phyloP scores from a whole-genome alignment of 495 filamentous ascomycete genomes.

The Niebla homalea region DNA sequence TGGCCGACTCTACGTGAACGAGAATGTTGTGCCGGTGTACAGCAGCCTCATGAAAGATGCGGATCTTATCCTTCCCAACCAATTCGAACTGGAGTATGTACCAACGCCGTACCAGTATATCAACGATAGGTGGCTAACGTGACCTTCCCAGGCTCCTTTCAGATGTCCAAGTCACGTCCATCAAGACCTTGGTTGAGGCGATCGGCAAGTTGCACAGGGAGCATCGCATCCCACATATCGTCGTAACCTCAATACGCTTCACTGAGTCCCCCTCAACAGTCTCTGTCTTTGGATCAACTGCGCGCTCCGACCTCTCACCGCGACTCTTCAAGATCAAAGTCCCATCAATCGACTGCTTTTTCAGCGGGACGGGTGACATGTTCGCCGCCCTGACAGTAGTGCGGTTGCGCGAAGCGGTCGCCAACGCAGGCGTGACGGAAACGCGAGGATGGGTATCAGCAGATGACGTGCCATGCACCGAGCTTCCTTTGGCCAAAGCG shows the following conservation, averaged over 20 bases:
- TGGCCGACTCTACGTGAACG: slow-evolving; percentile 74
- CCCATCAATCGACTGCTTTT: slow-evolving; percentile 79
- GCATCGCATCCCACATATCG: slow-evolving; percentile 73
- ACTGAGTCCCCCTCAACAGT: slow-evolving; percentile 37
- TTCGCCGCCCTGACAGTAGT: slow-evolving; percentile 84
- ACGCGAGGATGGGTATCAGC: slow-evolving; percentile 53
- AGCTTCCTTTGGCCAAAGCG: slow-evolving; percentile 70
- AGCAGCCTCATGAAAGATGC: slow-evolving; percentile 63
- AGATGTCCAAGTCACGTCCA: slow-evolving; percentile 65
- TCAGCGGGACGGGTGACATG: slow-evolving; percentile 95
- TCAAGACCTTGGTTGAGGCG: slow-evolving; percentile 54
- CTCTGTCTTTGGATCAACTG: slow-evolving; percentile 67
- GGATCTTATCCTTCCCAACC: slow-evolving; percentile 88
- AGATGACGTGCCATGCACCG: slow-evolving; percentile 50
- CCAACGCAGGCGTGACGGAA: slow-evolving; percentile 30
- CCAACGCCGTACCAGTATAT: not conserved
- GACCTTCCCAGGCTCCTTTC: slow-evolving; percentile 51
- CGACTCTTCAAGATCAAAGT: slow-evolving; percentile 75
- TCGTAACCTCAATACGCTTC: slow-evolving; percentile 75
- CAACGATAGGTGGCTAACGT: not conserved
- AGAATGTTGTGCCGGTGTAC: slow-evolving; percentile 85
- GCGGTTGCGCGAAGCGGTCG: slow-evolving; percentile 73
- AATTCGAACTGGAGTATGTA: slow-evolving; percentile 87
- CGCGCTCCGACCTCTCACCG: slow-evolving; percentile 43
- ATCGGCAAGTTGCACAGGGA: slow-evolving; percentile 62